A percentile compares a stretch with the other conserved stretches of the same genome.
phyloP scores from a whole-genome alignment of 495 filamentous ascomycete species.

The Hypoxylon perforatum region DNA sequence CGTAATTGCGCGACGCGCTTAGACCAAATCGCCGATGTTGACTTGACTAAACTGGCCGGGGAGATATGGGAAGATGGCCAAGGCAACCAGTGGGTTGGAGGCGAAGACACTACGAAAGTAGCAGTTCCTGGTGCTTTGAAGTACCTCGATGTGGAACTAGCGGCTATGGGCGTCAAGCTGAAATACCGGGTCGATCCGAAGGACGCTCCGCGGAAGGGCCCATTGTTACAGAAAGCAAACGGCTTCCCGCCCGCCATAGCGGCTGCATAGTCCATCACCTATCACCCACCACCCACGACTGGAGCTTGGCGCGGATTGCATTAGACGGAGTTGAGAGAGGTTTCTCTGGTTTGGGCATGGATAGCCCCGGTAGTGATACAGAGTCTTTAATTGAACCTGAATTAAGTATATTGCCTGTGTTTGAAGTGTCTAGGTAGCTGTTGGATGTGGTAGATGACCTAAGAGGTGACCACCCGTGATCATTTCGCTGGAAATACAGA shows the following conservation, averaged over 20 bases:
- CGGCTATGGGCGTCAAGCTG: constrained; percentile 91
- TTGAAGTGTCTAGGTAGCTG: constrained; percentile 10
- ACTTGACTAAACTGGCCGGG: constrained; percentile 69
- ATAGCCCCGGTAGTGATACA: constrained; percentile 24
- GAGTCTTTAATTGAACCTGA: constrained; percentile 18
- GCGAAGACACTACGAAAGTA: constrained; percentile 88
- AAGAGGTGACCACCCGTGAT: not conserved
- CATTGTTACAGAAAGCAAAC: constrained; percentile 48
- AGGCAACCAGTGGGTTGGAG: constrained; percentile 83
- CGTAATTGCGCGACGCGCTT: constrained; percentile 78
- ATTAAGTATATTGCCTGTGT: constrained; percentile 4
- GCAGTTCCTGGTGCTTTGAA: constrained; percentile 91
- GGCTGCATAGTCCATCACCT: constrained; percentile 15
- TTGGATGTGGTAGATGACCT: not conserved
- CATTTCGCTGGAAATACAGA: constrained; percentile 16
- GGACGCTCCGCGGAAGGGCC: constrained; percentile 57
- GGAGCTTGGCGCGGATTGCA: constrained; percentile 8
- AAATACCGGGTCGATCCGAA: constrained; percentile 82
- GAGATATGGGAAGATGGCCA: constrained; percentile 93
- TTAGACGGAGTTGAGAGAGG: constrained; percentile 36
- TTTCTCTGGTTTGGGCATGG: constrained; percentile 22
- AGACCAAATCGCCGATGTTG: constrained; percentile 63
- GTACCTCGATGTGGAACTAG: constrained; percentile 94
- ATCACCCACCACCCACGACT: not conserved
- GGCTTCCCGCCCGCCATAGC: constrained; percentile 22